phyloP scores from a whole-genome alignment of 2,329 filamentous ascomycete genomes.

The Penicillium hordei region DNA sequence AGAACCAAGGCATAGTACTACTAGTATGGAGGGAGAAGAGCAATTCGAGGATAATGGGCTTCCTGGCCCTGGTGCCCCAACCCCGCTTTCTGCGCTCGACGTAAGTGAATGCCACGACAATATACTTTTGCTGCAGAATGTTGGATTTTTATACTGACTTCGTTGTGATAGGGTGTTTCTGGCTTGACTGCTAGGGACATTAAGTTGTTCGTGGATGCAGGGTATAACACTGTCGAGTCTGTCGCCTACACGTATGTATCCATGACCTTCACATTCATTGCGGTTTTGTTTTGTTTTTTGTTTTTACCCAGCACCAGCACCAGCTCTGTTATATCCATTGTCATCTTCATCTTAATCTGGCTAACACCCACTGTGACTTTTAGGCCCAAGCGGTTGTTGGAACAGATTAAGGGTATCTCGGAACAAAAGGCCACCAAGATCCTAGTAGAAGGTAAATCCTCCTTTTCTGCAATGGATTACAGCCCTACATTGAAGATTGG shows the following conservation, averaged over 20 bases:
- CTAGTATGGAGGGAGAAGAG: constrained; percentile 66
- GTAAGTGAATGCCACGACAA: constrained; percentile 51
- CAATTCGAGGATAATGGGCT: constrained; percentile 71
- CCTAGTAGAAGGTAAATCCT: constrained; percentile 74
- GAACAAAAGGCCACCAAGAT: constrained; percentile 95
- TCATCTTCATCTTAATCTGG: not conserved
- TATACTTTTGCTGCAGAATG: not conserved
- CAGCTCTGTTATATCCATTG: not conserved
- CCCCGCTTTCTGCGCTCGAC: constrained; percentile 80
- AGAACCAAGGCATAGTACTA: constrained; percentile 34
- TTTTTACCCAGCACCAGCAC: not conserved
- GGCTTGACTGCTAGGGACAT: constrained; percentile 95
- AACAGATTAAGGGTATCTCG: constrained; percentile 97
- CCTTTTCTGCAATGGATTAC: not conserved
- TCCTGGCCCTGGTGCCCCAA: constrained; percentile 88
- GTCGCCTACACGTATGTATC: constrained; percentile 79
- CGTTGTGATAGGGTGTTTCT: constrained; percentile 68
- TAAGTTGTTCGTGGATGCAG: constrained; percentile 85
- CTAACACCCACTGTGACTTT: constrained; percentile 3
- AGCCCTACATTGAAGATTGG: not conserved
- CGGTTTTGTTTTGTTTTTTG: not conserved
- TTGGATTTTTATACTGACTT: constrained; percentile 7
- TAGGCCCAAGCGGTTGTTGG: constrained; percentile 69
- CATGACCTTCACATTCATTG: not conserved
- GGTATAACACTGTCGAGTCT: constrained; percentile 92